Conservation (phyloP, 768 basidiomycete genomes). For the Hebeloma cylindrosporum region DNA sequence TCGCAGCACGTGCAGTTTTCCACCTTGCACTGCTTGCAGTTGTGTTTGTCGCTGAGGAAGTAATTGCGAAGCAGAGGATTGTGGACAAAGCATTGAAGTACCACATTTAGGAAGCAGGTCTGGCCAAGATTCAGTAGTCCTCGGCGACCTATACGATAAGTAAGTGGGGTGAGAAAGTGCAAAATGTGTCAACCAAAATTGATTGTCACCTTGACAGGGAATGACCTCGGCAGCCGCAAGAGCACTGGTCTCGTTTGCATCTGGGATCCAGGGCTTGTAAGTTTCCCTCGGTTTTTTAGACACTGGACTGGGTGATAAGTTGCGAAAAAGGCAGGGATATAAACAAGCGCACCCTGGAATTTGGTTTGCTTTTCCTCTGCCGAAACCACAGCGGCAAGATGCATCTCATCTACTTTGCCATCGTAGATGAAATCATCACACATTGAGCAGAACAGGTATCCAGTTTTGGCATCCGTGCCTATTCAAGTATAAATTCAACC, state of each 20-base stretch:
- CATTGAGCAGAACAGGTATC: conserved; percentile 68
- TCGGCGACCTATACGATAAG: conserved; percentile 55
- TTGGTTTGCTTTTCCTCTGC: conserved; percentile 61
- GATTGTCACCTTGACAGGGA: conserved; percentile 68
- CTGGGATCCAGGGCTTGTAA: conserved; percentile 41
- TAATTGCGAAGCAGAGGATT: conserved; percentile 89
- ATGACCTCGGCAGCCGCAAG: conserved; percentile 52
- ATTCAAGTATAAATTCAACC: conserved; percentile 3
- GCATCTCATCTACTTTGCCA: conserved; percentile 45
- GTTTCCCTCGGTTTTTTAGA: conserved; percentile 36
- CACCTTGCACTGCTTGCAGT: conserved; percentile 63
- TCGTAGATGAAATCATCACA: conserved; percentile 80
- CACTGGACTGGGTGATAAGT: conserved; percentile 24
- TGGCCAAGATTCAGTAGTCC: conserved; percentile 88
- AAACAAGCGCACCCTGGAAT: conserved; percentile 51
- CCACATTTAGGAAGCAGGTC: conserved; percentile 92
- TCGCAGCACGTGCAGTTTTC: conserved; percentile 88
- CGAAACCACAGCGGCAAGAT: conserved; percentile 43
- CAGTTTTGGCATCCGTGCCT: conserved; percentile 77
- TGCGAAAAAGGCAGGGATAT: not conserved
- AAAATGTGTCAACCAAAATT: not conserved
- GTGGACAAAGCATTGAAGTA: conserved; percentile 85
- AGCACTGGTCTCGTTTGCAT: conserved; percentile 36
- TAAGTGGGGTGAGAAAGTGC: too few species aligned
- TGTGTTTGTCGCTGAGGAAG: conserved; percentile 91